These are phyloP conservation scores for Linum usitatissimum DNA, from an alignment of 345 rosid genomes.

Conservation along the genomic window DNA sequence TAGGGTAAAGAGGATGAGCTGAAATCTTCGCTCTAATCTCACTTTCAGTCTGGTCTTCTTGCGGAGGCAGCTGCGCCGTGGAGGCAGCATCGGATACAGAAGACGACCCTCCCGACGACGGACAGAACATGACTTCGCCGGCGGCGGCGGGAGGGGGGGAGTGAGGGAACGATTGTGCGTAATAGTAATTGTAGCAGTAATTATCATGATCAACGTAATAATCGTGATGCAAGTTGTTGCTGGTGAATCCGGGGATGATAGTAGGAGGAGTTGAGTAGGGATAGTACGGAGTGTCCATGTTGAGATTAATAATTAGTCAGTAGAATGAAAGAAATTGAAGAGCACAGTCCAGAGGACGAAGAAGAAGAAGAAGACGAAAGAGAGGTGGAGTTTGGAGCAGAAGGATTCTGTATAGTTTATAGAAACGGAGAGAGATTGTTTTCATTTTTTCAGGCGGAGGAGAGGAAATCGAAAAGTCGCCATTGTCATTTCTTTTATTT, in stretches of 20 bases:
- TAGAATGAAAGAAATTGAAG: too few species aligned
- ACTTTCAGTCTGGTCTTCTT: conserved; percentile 22
- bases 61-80: conserved; percentile 18
- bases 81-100: conserved; percentile 37
- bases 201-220: neutral
- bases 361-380: neutral
- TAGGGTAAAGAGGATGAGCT: conserved; percentile 50
- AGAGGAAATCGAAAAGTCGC: too few species aligned
- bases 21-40: conserved; percentile 39
- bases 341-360: neutral
- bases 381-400: neutral
- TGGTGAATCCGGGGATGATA: conserved; percentile 3
- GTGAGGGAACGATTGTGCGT: neutral
- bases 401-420: neutral
- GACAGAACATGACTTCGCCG: conserved; percentile 17
- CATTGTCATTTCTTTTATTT: too few species aligned
- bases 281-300: conserved; percentile 31
- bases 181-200: neutral
- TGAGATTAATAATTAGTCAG: neutral
- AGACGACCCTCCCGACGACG: conserved; percentile 20
- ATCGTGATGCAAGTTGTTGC: neutral
- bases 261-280: conserved; percentile 13
- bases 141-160: neutral
- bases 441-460: too few species aligned
- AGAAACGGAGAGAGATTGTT: too few species aligned